Percentiles rank a stretch among this genome's conserved stretches.
These are phyloP conservation scores for Filosporella fistucella DNA, from an alignment of 495 filamentous ascomycete genomes.

Conservation along the genomic window DNA sequence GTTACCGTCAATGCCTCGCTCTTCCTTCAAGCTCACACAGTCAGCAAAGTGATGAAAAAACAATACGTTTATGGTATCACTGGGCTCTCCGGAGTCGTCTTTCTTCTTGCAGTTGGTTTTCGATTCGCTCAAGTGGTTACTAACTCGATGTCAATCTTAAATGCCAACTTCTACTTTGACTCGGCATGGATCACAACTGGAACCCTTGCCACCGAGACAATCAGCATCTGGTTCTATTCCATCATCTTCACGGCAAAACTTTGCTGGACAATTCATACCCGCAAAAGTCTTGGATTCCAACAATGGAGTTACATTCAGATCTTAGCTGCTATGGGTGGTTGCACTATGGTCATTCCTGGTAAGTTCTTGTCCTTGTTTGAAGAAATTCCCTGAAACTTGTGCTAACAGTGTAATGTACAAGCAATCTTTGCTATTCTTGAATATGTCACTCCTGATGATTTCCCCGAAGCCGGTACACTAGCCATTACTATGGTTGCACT, in stretches of 20 bases:
- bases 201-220: conserved; percentile 50
- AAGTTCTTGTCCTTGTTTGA: conserved; percentile 24
- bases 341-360: conserved; percentile 78
- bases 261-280: conserved; percentile 51
- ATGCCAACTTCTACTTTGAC: background rate
- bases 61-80: conserved; percentile 39
- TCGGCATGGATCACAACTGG: conserved; percentile 45
- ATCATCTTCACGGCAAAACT: conserved; percentile 69
- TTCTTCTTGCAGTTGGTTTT: conserved; percentile 50
- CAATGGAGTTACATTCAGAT: conserved; percentile 66
- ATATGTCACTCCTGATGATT: conserved; percentile 36
- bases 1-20: conserved; percentile 61
- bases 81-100: conserved; percentile 44
- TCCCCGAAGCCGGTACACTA: conserved; percentile 57
- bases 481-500: conserved; percentile 64
- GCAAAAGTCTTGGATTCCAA: conserved; percentile 50
- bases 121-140: conserved; percentile 53
- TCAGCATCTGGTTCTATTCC: conserved; percentile 73
- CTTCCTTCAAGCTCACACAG: conserved; percentile 59
- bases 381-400: conserved; percentile 4
- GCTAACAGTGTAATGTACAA: conserved; percentile 28
- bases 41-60: conserved; percentile 10
- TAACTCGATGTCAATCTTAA: conserved; percentile 49
- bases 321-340: conserved; percentile 70
- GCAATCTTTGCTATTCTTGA: conserved; percentile 69